Evolutionary conservation across 2,329 filamentous ascomycete genomes (phyloP).

Genomic region (Cladosporium sp.): DNA sequence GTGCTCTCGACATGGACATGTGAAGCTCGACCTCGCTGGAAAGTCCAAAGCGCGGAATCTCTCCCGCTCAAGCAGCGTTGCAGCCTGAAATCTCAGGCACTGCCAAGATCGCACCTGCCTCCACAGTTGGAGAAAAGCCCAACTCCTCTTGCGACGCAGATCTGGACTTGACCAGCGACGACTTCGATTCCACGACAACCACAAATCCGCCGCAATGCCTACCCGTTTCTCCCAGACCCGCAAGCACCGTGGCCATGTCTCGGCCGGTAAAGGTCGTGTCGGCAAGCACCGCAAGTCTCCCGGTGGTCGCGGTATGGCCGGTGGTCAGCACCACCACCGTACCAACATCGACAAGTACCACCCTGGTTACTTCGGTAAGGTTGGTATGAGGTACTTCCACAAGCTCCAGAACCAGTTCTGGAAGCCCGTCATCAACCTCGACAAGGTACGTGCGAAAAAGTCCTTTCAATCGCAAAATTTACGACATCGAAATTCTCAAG

Average conservation of each 20-base stretch:
- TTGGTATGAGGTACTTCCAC: conserved; percentile 71
- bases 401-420: conserved; percentile 94
- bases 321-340: conserved; percentile 98
- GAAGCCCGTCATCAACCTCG: conserved; percentile 98
- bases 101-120: background rate
- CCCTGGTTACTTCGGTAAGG: conserved; percentile 98
- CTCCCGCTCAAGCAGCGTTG: background rate
- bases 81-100: background rate
- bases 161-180: conserved; percentile 11
- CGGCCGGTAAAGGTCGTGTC: conserved; percentile 95
- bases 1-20: background rate
- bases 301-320: conserved; percentile 81
- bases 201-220: conserved; percentile 60
- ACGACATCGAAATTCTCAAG: background rate
- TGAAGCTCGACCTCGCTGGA: background rate
- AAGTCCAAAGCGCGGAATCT: background rate
- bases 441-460: conserved; percentile 68
- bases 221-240: conserved; percentile 74
- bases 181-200: conserved; percentile 15
- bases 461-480: background rate
- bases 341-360: conserved; percentile 94
- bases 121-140: conserved; percentile 12
- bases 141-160: conserved; percentile 1
- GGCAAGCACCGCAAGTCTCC: conserved; percentile 96
- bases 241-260: conserved; percentile 95